Conservation (phyloP, 179 eudicot genomes). For the Actinidia arguta region DNA sequence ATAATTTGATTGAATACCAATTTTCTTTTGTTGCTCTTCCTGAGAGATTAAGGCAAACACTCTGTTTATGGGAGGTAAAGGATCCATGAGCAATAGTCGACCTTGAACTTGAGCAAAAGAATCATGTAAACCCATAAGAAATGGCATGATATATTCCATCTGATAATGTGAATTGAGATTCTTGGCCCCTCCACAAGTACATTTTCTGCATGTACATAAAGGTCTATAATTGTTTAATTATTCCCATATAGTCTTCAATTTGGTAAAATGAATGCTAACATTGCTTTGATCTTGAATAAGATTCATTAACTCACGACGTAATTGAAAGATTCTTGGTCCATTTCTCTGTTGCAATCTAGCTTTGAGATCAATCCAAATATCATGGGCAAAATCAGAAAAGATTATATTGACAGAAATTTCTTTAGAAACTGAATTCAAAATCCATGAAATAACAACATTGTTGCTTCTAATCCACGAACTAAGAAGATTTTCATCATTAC, state of each 20-base stretch:
- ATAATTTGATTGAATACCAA: no score
- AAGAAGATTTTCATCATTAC: neutral
- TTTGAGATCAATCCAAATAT: neutral
- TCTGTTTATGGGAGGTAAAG: neutral
- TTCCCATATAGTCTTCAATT: neutral
- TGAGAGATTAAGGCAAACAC: no score
- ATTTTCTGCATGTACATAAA: neutral
- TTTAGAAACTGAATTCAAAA: neutral
- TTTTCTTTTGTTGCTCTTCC: no score
- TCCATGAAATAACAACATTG: neutral
- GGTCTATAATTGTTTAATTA: neutral
- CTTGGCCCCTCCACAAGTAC: neutral
- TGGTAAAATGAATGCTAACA: constrained; percentile 6
- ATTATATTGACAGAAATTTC: neutral
- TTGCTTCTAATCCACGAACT: neutral
- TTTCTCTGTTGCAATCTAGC: neutral
- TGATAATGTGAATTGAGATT: neutral
- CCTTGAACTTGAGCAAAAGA: constrained; percentile 1
- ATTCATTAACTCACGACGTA: neutral
- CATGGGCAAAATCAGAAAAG: neutral
- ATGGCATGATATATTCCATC: neutral
- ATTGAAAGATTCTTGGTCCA: neutral
- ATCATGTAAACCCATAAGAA: neutral
- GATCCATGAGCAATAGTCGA: neutral
- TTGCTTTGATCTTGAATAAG: neutral